Conservation (phyloP, 352 stramenopile genomes). For the Globisporangium nodosum region DNA sequence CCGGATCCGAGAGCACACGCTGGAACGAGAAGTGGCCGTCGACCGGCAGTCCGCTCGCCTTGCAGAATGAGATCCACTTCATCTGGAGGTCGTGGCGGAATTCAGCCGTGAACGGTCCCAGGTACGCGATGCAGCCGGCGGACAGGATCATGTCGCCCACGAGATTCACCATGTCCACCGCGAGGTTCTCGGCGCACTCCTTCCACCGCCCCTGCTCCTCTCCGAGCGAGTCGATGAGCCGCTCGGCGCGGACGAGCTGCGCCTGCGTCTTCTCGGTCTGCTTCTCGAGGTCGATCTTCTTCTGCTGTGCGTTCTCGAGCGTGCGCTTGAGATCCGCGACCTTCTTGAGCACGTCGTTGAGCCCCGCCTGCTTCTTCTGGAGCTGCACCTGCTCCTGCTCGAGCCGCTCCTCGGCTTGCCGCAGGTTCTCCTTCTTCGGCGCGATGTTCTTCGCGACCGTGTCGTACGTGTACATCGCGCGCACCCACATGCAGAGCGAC, state of each 20-base stretch:
- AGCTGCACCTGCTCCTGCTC: conserved; percentile 83
- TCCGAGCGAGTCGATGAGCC: conserved; percentile 87
- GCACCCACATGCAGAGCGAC: conserved; percentile 93
- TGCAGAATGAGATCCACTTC: conserved; percentile 84
- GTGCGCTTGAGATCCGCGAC: conserved; percentile 87
- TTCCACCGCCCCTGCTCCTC: conserved; percentile 90
- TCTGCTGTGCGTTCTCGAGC: conserved; percentile 85
- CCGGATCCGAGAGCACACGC: conserved; percentile 74
- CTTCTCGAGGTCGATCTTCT: conserved; percentile 90
- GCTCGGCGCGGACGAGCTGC: conserved; percentile 86
- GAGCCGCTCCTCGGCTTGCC: conserved; percentile 82
- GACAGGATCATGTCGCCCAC: conserved; percentile 92
- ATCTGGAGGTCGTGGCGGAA: conserved; percentile 77
- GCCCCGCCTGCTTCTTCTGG: conserved; percentile 80
- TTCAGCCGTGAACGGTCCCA: conserved; percentile 88
- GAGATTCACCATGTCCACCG: conserved; percentile 86
- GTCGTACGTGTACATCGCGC: conserved; percentile 94
- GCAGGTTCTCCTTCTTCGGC: conserved; percentile 90
- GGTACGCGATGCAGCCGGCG: conserved; percentile 90
- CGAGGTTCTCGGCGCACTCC: conserved; percentile 67
- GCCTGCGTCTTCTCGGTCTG: conserved; percentile 84
- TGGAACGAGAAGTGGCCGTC: conserved; percentile 84
- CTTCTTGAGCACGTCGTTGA: conserved; percentile 76
- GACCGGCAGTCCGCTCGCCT: conserved; percentile 74
- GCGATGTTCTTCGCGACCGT: conserved; percentile 91